Conservation (phyloP, 768 basidiomycete species). For the Glaciozyma martinii region DNA sequence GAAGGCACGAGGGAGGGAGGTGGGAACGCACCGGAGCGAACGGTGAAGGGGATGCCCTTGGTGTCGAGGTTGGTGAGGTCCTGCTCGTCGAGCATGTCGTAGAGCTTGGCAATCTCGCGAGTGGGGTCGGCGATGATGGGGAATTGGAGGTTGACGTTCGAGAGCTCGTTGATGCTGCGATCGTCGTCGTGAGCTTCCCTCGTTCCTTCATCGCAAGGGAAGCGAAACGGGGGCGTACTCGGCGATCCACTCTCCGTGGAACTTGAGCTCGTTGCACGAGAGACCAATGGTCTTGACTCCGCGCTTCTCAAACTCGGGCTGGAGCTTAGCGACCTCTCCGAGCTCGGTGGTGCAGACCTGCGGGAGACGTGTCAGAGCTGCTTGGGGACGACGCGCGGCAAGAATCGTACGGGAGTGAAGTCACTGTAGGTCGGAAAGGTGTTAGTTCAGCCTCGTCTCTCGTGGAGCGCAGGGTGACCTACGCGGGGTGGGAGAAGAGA, state of each 20-base stretch:
- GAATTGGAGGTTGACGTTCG: constrained; percentile 72
- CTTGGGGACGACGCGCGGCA: neutral
- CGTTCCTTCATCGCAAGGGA: neutral
- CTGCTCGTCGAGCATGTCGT: constrained; percentile 72
- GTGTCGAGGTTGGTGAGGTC: constrained; percentile 65
- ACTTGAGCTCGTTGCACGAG: constrained; percentile 68
- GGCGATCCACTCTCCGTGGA: constrained; percentile 78
- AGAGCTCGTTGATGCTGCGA: constrained; percentile 45
- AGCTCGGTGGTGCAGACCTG: constrained; percentile 86
- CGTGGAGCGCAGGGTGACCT: neutral
- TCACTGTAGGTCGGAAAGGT: neutral
- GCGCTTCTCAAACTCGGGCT: constrained; percentile 72
- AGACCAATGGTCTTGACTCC: constrained; percentile 77
- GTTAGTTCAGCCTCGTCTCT: neutral
- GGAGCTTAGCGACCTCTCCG: constrained; percentile 83
- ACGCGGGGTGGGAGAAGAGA: constrained; percentile 84
- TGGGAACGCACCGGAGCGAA: constrained; percentile 54
- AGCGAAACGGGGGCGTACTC: constrained; percentile 43
- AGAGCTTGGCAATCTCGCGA: constrained; percentile 44
- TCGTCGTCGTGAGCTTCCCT: neutral
- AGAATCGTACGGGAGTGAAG: neutral
- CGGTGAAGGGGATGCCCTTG: constrained; percentile 71
- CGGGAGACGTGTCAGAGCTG: neutral
- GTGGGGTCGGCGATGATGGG: constrained; percentile 95
- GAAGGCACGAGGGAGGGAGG: too few species aligned